Conservation (phyloP, 129 eudicot genomes). For the Deinandra increscens region DNA sequence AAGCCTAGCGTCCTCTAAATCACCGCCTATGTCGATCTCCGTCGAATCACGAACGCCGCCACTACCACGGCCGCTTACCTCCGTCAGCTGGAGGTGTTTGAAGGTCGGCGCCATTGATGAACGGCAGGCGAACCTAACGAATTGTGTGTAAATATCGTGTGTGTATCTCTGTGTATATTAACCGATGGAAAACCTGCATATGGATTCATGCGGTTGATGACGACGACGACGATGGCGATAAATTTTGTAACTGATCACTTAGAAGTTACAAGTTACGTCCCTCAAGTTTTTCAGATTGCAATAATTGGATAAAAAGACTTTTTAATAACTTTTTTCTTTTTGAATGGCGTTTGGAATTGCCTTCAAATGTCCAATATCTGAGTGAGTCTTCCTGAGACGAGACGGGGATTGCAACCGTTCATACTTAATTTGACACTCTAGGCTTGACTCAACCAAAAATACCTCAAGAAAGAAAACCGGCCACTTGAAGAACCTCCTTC, state of each 20-base stretch:
- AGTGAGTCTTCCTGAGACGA: too few species aligned
- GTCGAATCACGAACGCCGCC: conserved; percentile 29
- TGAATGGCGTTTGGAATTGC: too few species aligned
- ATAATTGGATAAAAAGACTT: too few species aligned
- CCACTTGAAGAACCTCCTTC: too few species aligned
- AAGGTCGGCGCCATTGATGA: conserved; percentile 48
- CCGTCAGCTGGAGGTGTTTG: conserved; percentile 56
- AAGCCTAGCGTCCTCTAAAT: conserved; percentile 62
- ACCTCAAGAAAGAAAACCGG: too few species aligned
- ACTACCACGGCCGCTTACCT: conserved; percentile 22
- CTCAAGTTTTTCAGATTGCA: too few species aligned
- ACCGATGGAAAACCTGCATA: not conserved
- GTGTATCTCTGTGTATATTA: not conserved
- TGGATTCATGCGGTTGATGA: not conserved
- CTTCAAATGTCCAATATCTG: too few species aligned
- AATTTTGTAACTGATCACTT: not conserved
- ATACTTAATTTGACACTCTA: too few species aligned
- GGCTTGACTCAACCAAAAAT: too few species aligned
- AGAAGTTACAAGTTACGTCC: too few species aligned
- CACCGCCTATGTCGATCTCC: conserved; percentile 31
- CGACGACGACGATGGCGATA: not conserved
- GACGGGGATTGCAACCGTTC: too few species aligned
- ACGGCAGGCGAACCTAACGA: conserved; percentile 16
- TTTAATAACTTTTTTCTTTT: too few species aligned
- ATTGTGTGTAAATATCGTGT: conserved; percentile 5